A percentile compares a stretch with the other conserved stretches of the same genome.
Conservation (phyloP, 805 yeast species). For the Gaillardinia entomophila region DNA sequence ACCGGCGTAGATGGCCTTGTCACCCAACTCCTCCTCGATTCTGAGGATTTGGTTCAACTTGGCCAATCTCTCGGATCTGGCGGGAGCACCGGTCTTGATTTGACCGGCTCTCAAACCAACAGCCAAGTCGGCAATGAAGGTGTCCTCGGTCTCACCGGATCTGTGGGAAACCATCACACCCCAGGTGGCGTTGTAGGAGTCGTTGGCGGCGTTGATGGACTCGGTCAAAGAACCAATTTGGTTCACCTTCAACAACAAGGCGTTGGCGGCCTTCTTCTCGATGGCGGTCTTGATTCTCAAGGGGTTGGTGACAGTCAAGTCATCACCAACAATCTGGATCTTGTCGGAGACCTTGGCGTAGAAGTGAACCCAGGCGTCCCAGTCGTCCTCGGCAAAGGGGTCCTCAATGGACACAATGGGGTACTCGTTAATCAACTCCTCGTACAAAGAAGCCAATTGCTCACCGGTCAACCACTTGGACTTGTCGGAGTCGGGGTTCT, state of each 20-base stretch:
- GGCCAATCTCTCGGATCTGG: slow-evolving; percentile 99
- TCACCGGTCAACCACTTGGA: slow-evolving; percentile 88
- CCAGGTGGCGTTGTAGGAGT: slow-evolving; percentile 95
- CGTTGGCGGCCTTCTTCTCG: slow-evolving; percentile 93
- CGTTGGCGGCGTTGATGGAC: slow-evolving; percentile 95
- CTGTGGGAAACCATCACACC: slow-evolving; percentile 99
- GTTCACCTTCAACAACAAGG: slow-evolving; percentile 94
- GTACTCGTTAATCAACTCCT: slow-evolving; percentile 73
- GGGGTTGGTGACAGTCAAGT: slow-evolving; percentile 98
- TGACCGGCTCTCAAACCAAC: slow-evolving; percentile 99
- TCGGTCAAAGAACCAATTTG: slow-evolving; percentile 96
- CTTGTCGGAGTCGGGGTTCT: slow-evolving; percentile 89
- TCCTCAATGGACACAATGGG: slow-evolving; percentile 98
- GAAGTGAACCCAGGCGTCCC: slow-evolving; percentile 97
- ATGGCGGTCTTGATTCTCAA: slow-evolving; percentile 90
- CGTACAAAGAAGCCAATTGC: slow-evolving; percentile 83
- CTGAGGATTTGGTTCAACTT: slow-evolving; percentile 97
- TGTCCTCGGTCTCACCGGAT: slow-evolving; percentile 99
- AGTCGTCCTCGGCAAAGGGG: slow-evolving; percentile 99
- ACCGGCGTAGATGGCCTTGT: slow-evolving; percentile 96
- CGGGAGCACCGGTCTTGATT: slow-evolving; percentile 99
- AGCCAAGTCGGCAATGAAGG: slow-evolving; percentile 94
- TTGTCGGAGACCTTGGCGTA: slow-evolving; percentile 56
- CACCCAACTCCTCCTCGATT: slow-evolving; percentile 98
- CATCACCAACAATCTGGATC: slow-evolving; percentile 95